Percentiles rank a stretch among this genome's conserved stretches.
phyloP scores from a whole-genome alignment of 805 yeast genomes.

The Danielozyma ontarioensis region DNA sequence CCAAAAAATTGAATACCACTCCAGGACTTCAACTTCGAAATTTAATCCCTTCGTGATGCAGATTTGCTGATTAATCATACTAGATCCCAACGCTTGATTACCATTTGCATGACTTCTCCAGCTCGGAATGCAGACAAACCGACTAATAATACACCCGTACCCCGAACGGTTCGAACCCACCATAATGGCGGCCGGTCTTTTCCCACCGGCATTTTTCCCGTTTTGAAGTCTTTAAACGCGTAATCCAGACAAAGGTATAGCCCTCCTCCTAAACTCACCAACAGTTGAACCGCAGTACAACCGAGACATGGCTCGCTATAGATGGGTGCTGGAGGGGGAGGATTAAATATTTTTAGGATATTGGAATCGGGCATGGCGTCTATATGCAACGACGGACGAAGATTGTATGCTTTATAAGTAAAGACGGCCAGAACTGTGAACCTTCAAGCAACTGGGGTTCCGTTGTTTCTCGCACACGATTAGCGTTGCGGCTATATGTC shows the following conservation, averaged over 20 bases:
- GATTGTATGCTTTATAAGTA: too few species aligned
- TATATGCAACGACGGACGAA: too few species aligned
- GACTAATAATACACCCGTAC: slow-evolving; percentile 50
- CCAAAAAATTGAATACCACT: too few species aligned
- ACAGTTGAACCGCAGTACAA: slow-evolving; percentile 63
- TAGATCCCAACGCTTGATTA: too few species aligned
- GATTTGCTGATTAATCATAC: too few species aligned
- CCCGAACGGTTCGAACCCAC: slow-evolving; percentile 57
- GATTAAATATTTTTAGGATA: slow-evolving; percentile 48
- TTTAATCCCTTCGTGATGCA: too few species aligned
- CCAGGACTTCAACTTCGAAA: too few species aligned
- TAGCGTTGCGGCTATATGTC: too few species aligned
- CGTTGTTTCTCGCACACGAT: too few species aligned
- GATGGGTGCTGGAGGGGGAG: slow-evolving; percentile 40
- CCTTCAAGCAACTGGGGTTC: too few species aligned
- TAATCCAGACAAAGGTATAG: slow-evolving; percentile 53
- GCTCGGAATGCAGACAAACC: slow-evolving; percentile 59
- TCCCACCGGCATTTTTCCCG: slow-evolving; percentile 25
- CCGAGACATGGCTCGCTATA: slow-evolving; percentile 54
- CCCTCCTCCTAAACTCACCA: slow-evolving; percentile 57
- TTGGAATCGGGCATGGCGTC: slow-evolving; percentile 40
- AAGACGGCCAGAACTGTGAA: too few species aligned
- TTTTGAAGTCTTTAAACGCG: slow-evolving; percentile 46
- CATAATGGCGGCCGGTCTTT: slow-evolving; percentile 40
- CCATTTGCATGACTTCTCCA: slow-evolving; percentile 41